phyloP scores from a whole-genome alignment of 768 basidiomycete species.

The Lactifluus echinatus region DNA sequence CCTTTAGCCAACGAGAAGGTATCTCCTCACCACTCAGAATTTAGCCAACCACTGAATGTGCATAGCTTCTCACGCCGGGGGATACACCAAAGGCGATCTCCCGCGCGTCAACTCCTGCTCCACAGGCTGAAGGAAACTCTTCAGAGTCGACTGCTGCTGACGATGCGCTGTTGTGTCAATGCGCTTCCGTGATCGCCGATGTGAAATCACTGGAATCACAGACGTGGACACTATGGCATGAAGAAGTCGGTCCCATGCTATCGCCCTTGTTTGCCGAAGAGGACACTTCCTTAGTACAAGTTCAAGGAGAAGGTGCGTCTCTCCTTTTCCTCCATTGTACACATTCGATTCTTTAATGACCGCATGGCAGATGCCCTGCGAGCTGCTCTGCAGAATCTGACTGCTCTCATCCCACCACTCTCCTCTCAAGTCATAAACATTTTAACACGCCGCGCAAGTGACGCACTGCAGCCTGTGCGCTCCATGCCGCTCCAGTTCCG shows the following conservation, averaged over 20 bases:
- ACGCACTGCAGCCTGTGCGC: constrained; percentile 74
- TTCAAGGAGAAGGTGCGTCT: constrained; percentile 44
- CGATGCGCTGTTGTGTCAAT: constrained; percentile 56
- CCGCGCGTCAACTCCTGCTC: constrained; percentile 47
- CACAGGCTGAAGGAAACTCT: constrained; percentile 39
- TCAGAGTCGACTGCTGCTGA: constrained; percentile 52
- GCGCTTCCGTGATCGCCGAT: constrained; percentile 60
- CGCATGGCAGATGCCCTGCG: constrained; percentile 44
- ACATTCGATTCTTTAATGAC: neutral
- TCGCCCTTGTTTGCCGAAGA: constrained; percentile 34
- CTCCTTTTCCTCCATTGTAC: neutral
- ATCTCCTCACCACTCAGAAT: constrained; percentile 28
- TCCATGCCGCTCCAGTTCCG: constrained; percentile 88
- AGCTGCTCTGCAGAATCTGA: constrained; percentile 42
- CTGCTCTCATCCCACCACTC: constrained; percentile 45
- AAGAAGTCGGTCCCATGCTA: constrained; percentile 55
- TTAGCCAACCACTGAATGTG: neutral
- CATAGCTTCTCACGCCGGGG: neutral
- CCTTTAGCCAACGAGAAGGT: constrained; percentile 27
- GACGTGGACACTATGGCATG: constrained; percentile 52
- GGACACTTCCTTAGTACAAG: constrained; percentile 24
- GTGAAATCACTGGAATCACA: constrained; percentile 48
- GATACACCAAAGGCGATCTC: constrained; percentile 22
- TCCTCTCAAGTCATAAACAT: constrained; percentile 60
- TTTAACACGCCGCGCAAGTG: constrained; percentile 73